These are phyloP conservation scores for Helotiales sp. DNA, from an alignment of 2,329 filamentous ascomycete species.

Conservation along the genomic window DNA sequence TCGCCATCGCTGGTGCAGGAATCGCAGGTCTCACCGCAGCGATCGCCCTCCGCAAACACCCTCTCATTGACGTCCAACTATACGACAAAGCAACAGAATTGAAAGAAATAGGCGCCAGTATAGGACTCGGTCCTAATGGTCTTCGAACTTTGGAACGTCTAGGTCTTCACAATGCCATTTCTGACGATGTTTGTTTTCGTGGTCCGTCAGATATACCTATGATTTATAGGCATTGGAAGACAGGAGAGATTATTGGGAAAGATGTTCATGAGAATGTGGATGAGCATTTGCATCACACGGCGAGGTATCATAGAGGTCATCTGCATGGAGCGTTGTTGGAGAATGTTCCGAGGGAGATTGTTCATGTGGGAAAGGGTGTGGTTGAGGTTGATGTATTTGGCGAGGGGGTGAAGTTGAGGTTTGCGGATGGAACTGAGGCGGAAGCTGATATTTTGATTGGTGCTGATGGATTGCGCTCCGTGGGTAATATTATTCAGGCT, in stretches of 20 bases:
- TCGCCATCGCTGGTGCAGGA: slow-evolving; percentile 39
- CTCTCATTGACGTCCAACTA: slow-evolving; percentile 35
- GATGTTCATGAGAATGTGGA: slow-evolving; percentile 27
- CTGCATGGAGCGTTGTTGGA: slow-evolving; percentile 36
- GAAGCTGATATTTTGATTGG: slow-evolving; percentile 36
- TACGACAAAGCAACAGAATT: slow-evolving; percentile 38
- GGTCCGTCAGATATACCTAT: slow-evolving; percentile 25
- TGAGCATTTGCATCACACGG: slow-evolving; percentile 35
- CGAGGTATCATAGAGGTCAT: slow-evolving; percentile 38
- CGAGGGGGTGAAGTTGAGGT: slow-evolving; percentile 28
- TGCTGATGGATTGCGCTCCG: slow-evolving; percentile 38
- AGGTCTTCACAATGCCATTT: slow-evolving; percentile 35
- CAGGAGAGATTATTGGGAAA: slow-evolving; percentile 36
- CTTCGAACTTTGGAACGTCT: slow-evolving; percentile 38
- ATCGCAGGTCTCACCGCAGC: slow-evolving; percentile 40
- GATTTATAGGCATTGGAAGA: slow-evolving; percentile 31
- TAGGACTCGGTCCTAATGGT: slow-evolving; percentile 40
- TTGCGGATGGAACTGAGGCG: slow-evolving; percentile 31
- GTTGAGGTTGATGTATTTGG: background rate
- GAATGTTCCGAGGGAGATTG: slow-evolving; percentile 31
- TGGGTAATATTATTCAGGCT: slow-evolving; percentile 9
- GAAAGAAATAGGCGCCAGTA: slow-evolving; percentile 39
- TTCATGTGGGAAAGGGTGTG: slow-evolving; percentile 35
- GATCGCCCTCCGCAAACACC: slow-evolving; percentile 34
- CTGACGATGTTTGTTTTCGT: slow-evolving; percentile 35